phyloP scores from a whole-genome alignment of 2,329 filamentous ascomycete species.

The Penicillium sp. region DNA sequence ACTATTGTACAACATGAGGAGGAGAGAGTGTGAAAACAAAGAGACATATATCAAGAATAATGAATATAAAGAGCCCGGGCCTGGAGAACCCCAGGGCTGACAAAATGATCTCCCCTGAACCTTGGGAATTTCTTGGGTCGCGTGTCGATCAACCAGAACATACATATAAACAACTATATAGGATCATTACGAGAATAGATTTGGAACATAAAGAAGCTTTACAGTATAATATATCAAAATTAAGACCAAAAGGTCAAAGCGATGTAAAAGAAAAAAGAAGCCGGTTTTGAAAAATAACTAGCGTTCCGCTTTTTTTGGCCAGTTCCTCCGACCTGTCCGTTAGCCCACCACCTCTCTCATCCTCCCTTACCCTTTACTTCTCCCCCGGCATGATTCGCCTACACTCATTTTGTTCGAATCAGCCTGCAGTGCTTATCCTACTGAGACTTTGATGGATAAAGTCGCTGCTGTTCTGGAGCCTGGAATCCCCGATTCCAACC shows the following conservation, averaged over 20 bases:
- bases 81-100: neutral
- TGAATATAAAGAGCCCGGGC: neutral
- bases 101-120: conserved; percentile 8
- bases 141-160: conserved; percentile 9
- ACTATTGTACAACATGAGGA: conserved; percentile 5
- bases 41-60: neutral
- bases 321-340: conserved; percentile 24
- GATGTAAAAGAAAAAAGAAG: neutral
- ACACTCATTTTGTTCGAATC: conserved; percentile 5
- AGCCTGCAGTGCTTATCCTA: conserved; percentile 10
- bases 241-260: neutral
- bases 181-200: neutral
- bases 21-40: neutral
- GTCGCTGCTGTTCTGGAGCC: conserved; percentile 6
- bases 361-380: conserved; percentile 16
- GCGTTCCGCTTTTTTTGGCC: conserved; percentile 18
- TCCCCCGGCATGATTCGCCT: conserved; percentile 13
- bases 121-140: conserved; percentile 7
- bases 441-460: conserved; percentile 13
- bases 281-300: conserved; percentile 15
- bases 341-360: conserved; percentile 20
- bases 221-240: neutral
- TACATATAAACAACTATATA: neutral
- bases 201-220: neutral
- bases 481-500: conserved; percentile 6